Evolutionary conservation across 2,329 filamentous ascomycete species (phyloP).

Genomic region (Podosphaera leucotricha): DNA sequence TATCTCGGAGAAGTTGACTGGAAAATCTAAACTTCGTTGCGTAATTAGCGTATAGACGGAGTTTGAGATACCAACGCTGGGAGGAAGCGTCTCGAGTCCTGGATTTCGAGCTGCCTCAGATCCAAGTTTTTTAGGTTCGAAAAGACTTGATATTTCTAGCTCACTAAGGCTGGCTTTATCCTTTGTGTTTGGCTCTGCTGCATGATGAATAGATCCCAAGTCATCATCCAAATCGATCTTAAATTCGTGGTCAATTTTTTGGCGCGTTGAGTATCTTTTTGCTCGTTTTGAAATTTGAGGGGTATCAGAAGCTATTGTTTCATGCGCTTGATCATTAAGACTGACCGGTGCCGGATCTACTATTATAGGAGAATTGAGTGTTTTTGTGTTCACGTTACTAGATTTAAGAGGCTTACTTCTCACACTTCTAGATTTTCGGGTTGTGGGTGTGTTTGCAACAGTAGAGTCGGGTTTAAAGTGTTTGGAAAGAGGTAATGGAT

Average conservation of each 20-base stretch:
- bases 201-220: not conserved
- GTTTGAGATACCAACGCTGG: slow-evolving; percentile 4
- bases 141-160: slow-evolving; percentile 8
- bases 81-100: slow-evolving; percentile 11
- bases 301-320: not conserved
- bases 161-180: slow-evolving; percentile 3
- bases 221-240: not conserved
- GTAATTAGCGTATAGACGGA: not conserved
- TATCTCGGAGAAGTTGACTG: not conserved
- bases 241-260: not conserved
- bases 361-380: not conserved
- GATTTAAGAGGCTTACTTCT: not conserved
- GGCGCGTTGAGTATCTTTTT: not conserved
- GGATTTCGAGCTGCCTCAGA: slow-evolving; percentile 7
- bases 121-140: slow-evolving; percentile 7
- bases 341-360: not conserved
- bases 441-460: not conserved
- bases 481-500: slow-evolving; percentile 7
- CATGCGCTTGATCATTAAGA: not conserved
- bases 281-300: not conserved
- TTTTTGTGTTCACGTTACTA: not conserved
- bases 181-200: not conserved
- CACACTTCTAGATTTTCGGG: not conserved
- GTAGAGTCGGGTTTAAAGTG: not conserved
- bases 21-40: not conserved